Evolutionary conservation across 2,329 filamentous ascomycete genomes (phyloP), one percentile per base, ranked within the genome.

Genomic region (Penicillium concentricum): DNA sequence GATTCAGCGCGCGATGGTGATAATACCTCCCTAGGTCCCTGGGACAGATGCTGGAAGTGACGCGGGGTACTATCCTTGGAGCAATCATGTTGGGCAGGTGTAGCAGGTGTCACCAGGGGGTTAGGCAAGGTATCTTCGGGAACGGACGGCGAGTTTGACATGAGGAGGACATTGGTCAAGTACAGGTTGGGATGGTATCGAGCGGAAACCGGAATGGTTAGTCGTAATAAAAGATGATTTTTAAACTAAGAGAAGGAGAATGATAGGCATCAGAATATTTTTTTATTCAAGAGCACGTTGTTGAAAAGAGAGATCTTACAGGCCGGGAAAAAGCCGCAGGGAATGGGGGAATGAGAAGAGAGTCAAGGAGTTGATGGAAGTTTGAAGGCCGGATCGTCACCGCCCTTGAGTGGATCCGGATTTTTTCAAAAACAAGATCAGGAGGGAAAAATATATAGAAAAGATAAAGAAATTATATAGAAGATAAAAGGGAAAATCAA

Each of bases 141-240:
- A 69, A 72, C 75, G 69, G 74, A 72, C 72, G 73, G 70, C 72
- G 73, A 72, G 56, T 70, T 78, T 76, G 78, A 80, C 78, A 81
- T 81, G 78, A 72, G 73, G 74, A 76, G 73, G 70, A 79, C 78
- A 81, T 80, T 78, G 75, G 77, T 76, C 71, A 74, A 67, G 66
- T 59, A 64, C 67, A 68, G 61, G 62, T 60, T 58, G 56, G 61
- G 61, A 64, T 49, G 56, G 59, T 60, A 62, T 54, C 52, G 63
- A 64, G 56, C 52, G 54, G 54, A 53, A 52, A 54, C 45, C 50
- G 39, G 42, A 47, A 28, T 39, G 58, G 56, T 58, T 59, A 47
- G 56, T 32, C 15, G 44, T 34, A 46, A 46, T 5, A 10, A 35
- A 35, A 20, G n/a, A n/a, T n/a, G n/a, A n/a, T n/a, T n/a, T n/a